Percentiles rank a stretch among this genome's conserved stretches.
These are phyloP conservation scores for Diaporthe eres DNA, from an alignment of 2,329 filamentous ascomycete species.

Conservation along the genomic window DNA sequence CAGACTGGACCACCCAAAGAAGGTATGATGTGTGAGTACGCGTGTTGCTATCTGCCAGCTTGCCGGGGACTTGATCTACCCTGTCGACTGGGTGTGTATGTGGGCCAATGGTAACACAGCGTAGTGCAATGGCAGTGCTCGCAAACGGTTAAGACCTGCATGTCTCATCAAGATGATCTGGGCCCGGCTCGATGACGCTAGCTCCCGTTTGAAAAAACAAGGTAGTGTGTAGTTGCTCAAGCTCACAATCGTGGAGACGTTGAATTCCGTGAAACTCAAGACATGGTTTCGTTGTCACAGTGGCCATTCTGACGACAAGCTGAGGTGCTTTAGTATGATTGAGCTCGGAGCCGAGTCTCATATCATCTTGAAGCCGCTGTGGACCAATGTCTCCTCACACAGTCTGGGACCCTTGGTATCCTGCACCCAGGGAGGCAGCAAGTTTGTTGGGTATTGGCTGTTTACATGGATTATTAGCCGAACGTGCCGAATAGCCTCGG, in stretches of 20 bases:
- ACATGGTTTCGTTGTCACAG: background rate
- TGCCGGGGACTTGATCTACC: background rate
- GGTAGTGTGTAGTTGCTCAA: background rate
- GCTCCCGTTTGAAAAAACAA: background rate
- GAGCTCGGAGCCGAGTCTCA: background rate
- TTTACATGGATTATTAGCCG: background rate
- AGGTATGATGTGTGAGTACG: background rate
- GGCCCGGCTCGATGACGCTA: background rate
- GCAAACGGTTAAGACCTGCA: background rate
- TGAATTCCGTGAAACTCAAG: background rate
- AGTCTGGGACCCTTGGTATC: background rate
- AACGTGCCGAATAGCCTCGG: slow-evolving; percentile 32
- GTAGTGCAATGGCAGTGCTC: background rate
- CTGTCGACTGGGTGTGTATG: background rate
- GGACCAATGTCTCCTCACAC: background rate
- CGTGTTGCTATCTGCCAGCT: background rate
- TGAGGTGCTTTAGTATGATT: background rate
- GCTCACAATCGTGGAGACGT: background rate
- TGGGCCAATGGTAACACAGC: background rate
- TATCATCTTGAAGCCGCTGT: no score
- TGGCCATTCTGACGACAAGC: background rate
- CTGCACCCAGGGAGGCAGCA: background rate
- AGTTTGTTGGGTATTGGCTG: background rate
- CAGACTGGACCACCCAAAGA: no score
- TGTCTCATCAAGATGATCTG: background rate